Evolutionary conservation across 345 rosid genomes (phyloP).

Genomic region (Salix exigua): DNA sequence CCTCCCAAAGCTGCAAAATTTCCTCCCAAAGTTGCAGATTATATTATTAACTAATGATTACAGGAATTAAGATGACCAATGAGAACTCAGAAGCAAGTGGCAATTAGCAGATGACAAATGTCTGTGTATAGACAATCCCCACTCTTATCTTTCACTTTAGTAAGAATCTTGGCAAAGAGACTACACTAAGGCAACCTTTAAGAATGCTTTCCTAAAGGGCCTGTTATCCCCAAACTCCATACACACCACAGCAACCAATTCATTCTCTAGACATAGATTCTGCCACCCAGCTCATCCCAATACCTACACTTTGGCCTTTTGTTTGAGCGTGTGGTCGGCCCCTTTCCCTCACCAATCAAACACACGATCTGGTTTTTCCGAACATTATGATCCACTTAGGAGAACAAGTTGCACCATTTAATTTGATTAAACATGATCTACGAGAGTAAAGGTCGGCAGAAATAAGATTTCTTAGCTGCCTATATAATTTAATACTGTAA

Average conservation of each 20-base stretch:
- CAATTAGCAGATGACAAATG: neutral
- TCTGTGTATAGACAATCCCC: neutral
- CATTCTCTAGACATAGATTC: conserved; percentile 16
- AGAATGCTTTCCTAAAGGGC: conserved; percentile 28
- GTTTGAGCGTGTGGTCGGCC: neutral
- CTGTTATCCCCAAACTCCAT: conserved; percentile 8
- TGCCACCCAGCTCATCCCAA: conserved; percentile 12
- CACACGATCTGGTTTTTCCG: neutral
- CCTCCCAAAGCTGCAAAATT: neutral
- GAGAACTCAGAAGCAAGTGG: neutral
- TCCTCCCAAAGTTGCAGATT: neutral
- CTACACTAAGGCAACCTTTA: conserved; percentile 14
- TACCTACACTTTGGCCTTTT: neutral
- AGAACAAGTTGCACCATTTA: conserved; percentile 1
- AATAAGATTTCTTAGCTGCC: neutral
- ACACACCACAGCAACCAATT: conserved; percentile 10
- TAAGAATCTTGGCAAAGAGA: conserved; percentile 20
- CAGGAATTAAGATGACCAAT: neutral
- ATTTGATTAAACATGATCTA: neutral
- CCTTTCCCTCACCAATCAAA: neutral
- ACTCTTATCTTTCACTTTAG: conserved; percentile 5
- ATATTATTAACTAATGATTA: neutral
- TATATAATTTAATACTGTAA: no score
- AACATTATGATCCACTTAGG: conserved; percentile 10
- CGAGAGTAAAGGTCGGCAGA: neutral